Percentiles rank a stretch among this genome's conserved stretches.
These are phyloP conservation scores for Laguncularia racemosa DNA, from an alignment of 345 rosid genomes.

Conservation along the genomic window DNA sequence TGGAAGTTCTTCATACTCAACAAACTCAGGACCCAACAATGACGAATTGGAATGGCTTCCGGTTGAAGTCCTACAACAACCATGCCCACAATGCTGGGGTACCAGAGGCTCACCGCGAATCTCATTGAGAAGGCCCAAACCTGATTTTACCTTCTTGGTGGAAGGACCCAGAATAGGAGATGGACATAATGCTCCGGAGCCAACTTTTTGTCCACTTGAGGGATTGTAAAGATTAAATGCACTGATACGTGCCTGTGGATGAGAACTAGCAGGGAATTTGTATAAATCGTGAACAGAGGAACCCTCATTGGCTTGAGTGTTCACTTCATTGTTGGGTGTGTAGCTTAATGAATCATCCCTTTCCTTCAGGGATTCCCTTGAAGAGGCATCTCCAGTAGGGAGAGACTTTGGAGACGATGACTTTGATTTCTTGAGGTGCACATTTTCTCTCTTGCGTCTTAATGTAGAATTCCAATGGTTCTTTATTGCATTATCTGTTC, in stretches of 20 bases:
- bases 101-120: slow-evolving; percentile 37
- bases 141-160: slow-evolving; percentile 44
- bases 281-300: slow-evolving; percentile 17
- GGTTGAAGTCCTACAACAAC: slow-evolving; percentile 42
- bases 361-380: slow-evolving; percentile 22
- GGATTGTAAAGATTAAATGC: slow-evolving; percentile 64
- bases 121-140: slow-evolving; percentile 44
- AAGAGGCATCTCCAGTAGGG: slow-evolving; percentile 7
- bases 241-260: slow-evolving; percentile 56
- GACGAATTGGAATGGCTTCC: slow-evolving; percentile 25
- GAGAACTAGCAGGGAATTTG: slow-evolving; percentile 21
- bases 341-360: slow-evolving; percentile 24
- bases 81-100: slow-evolving; percentile 65
- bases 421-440: slow-evolving; percentile 32
- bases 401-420: slow-evolving; percentile 41
- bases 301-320: slow-evolving; percentile 15
- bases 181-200: slow-evolving; percentile 20
- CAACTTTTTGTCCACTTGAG: slow-evolving; percentile 19
- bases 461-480: slow-evolving; percentile 92
- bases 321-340: slow-evolving; percentile 15
- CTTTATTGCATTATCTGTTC: slow-evolving; percentile 88
- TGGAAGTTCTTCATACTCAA: slow-evolving; percentile 64
- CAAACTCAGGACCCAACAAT: slow-evolving; percentile 74
- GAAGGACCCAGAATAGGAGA: slow-evolving; percentile 45
- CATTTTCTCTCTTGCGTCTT: slow-evolving; percentile 46